Conservation (phyloP, 768 basidiomycete species). For the Gloeophyllum trabeum region DNA sequence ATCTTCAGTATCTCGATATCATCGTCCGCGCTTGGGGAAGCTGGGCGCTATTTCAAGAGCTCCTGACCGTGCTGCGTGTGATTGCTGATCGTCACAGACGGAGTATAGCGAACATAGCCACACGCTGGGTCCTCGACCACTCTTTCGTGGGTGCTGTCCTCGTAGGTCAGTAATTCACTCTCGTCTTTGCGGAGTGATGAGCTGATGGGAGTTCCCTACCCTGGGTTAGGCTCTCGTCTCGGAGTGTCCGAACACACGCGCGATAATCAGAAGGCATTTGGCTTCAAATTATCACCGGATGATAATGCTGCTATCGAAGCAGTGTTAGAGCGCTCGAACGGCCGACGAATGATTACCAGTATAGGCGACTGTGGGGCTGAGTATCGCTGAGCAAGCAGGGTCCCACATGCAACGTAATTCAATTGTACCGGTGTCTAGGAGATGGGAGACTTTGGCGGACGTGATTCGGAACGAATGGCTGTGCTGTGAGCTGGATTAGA, state of each 20-base stretch:
- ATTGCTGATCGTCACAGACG: slow-evolving; percentile 58
- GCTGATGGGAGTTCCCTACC: no score
- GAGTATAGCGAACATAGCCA: slow-evolving; percentile 71
- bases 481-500: no score
- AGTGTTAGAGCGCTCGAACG: slow-evolving; percentile 51
- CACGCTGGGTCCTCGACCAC: slow-evolving; percentile 78
- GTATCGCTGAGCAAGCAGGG: slow-evolving; percentile 59
- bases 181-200: no score
- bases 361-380: slow-evolving; percentile 83
- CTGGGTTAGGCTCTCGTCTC: slow-evolving; percentile 60
- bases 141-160: slow-evolving; percentile 68
- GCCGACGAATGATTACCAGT: slow-evolving; percentile 45
- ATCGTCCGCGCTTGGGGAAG: slow-evolving; percentile 71
- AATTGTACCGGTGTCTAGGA: no score
- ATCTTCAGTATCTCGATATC: slow-evolving; percentile 69
- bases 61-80: slow-evolving; percentile 44
- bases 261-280: slow-evolving; percentile 57
- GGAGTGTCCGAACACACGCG: slow-evolving; percentile 65
- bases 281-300: slow-evolving; percentile 38
- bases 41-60: slow-evolving; percentile 65
- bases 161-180: slow-evolving; percentile 30
- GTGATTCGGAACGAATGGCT: no score
- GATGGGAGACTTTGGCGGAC: no score
- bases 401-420: no score
- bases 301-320: slow-evolving; percentile 56